Base-by-base conservation (phyloP, 1,284 basidiomycete genomes). In the Leccinum fuscescens region DNA sequence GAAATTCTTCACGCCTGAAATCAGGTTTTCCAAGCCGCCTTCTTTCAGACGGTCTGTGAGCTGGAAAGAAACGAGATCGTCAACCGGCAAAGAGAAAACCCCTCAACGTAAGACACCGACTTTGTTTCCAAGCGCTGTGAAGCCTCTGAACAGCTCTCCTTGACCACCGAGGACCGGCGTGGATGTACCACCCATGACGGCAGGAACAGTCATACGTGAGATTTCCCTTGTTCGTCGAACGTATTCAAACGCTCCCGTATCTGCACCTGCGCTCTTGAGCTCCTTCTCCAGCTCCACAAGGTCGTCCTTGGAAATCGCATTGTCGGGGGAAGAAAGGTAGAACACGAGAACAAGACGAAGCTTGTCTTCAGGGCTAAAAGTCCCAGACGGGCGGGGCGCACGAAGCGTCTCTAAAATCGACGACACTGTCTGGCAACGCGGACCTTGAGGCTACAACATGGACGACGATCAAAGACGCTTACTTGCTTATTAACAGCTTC, bases 1-100 rank as follows among this genome's bases (percentile, higher is more conserved):
- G 81, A 99, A 96, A 78, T 98, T 98, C 76, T 98, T 98, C 62
- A 99, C 97, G 31, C 96, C 96, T 1, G 95, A 96, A 60, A 99
- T 93, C 11, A 99, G 80, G 73, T 97, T 96, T 72, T 99, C 96
- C 44, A 97, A 81, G 22, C 94, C 94, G 39, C 94, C 92, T 73
- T 98, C 96, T 76, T 97, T 94, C 62, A 99, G 79, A 51, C 94
- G 84, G 74, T 96, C 94, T 1, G 95, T 96, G 54, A 97, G 84
- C 92, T 94, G 65, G 24, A 42, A 54, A 51, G 9, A 31, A 55
- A 44, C 17, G 49, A 8, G 0, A 0, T 27, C 0, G 49, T 61
- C 48, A 62, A 29, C 24, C 15, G 17, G 12, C 20, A 64, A 71
- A 56, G 17, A 54, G 42, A 33, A 9, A 35, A 3, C 44, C 15